These are phyloP conservation scores for Pisolithus thermaeus DNA, from an alignment of 1,284 basidiomycete genomes.

Conservation along the genomic window DNA sequence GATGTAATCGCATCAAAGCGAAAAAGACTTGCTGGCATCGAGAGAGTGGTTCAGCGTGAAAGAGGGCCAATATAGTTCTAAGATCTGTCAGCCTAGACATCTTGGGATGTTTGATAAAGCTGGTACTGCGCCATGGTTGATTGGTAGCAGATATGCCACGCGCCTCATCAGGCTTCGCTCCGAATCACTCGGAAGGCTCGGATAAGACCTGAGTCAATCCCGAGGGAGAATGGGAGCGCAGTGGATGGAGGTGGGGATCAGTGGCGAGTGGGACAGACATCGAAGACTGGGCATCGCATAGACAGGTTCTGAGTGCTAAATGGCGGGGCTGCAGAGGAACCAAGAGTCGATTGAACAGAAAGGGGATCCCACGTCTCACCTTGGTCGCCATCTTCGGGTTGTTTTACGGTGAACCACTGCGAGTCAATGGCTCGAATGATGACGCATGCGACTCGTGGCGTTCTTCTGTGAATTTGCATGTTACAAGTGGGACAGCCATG, in stretches of 20 bases:
- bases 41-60: conserved; percentile 31
- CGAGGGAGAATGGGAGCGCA: conserved; percentile 31
- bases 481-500: too few species aligned
- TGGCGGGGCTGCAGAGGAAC: conserved; percentile 9
- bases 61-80: conserved; percentile 56
- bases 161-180: conserved; percentile 34
- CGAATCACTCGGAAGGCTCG: conserved; percentile 46
- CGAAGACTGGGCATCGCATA: conserved; percentile 23
- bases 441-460: too few species aligned
- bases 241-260: conserved; percentile 21
- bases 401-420: too few species aligned
- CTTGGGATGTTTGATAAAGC: conserved; percentile 60
- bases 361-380: too few species aligned
- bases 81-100: conserved; percentile 79
- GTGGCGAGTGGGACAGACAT: conserved; percentile 19
- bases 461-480: too few species aligned
- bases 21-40: conserved; percentile 36
- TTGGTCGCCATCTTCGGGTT: too few species aligned
- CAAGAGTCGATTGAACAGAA: too few species aligned
- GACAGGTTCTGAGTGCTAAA: conserved; percentile 19
- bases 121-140: conserved; percentile 50
- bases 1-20: neutral
- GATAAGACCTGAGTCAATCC: conserved; percentile 39
- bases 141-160: conserved; percentile 26
- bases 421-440: too few species aligned